These are phyloP conservation scores for Clarireedia hainanense DNA, from an alignment of 2,329 filamentous ascomycete species.

Conservation along the genomic window DNA sequence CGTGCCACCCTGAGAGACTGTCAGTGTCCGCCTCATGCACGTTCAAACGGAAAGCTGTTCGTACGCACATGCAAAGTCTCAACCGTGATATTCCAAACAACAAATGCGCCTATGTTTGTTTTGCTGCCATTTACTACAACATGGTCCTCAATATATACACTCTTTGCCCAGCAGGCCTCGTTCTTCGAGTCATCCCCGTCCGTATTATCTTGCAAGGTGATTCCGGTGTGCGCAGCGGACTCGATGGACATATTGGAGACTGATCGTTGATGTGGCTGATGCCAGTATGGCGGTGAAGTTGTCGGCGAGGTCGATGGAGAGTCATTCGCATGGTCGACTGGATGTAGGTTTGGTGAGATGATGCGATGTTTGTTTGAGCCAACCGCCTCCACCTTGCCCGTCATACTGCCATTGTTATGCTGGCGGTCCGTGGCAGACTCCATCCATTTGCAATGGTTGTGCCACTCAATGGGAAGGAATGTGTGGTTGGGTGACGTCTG, in stretches of 20 bases:
- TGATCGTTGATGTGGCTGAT: constrained; percentile 25
- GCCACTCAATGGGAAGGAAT: background rate
- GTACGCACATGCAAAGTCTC: constrained; percentile 70
- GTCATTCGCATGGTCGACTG: background rate
- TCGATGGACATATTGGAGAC: constrained; percentile 40
- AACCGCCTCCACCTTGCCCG: constrained; percentile 2
- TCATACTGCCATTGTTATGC: constrained; percentile 14
- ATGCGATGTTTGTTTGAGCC: constrained; percentile 3
- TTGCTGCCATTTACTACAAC: constrained; percentile 38
- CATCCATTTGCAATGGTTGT: constrained; percentile 22
- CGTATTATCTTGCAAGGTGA: constrained; percentile 52
- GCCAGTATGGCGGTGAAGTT: constrained; percentile 36
- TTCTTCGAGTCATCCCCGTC: constrained; percentile 41
- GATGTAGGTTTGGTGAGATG: background rate
- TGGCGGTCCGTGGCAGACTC: constrained; percentile 15
- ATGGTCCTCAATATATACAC: constrained; percentile 51
- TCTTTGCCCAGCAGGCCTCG: constrained; percentile 56
- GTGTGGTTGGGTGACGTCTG: background rate
- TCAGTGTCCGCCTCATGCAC: background rate
- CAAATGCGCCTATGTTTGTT: constrained; percentile 64
- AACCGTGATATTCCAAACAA: constrained; percentile 87
- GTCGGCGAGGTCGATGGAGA: constrained; percentile 21
- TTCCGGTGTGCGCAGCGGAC: constrained; percentile 43
- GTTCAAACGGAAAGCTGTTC: background rate
- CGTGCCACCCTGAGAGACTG: constrained; percentile 41